Conservation (phyloP, 1,139 yeast genomes). For the Zygoascus meyerae region DNA sequence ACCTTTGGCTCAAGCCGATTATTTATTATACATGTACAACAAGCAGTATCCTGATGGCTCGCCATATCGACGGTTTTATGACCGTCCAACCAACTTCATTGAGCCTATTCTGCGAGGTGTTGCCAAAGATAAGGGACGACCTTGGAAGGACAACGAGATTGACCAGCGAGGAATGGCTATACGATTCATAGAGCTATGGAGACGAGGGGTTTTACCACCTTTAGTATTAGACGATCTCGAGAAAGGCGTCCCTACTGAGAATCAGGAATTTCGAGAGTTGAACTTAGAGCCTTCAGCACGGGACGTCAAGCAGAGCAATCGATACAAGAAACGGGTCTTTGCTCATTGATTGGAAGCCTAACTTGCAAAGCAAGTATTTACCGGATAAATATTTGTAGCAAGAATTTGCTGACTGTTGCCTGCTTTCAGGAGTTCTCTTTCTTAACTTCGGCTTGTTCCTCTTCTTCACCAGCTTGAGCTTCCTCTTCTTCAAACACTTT, state of each 20-base stretch:
- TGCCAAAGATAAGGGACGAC: conserved; percentile 22
- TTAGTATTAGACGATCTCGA: conserved; percentile 35
- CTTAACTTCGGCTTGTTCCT: conserved; percentile 11
- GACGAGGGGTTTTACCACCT: conserved; percentile 48
- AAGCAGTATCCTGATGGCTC: conserved; percentile 31
- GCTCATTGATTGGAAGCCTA: background rate
- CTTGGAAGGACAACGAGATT: conserved; percentile 38
- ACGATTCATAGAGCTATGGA: conserved; percentile 64
- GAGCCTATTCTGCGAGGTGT: conserved; percentile 49
- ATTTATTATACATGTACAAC: conserved; percentile 67
- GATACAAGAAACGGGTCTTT: conserved; percentile 5
- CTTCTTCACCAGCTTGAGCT: conserved; percentile 15
- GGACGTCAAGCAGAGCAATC: conserved; percentile 2
- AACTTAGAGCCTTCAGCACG: conserved; percentile 4
- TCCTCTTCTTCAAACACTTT: conserved; percentile 52
- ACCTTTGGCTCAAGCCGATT: conserved; percentile 84
- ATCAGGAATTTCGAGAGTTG: background rate
- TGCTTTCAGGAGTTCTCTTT: background rate
- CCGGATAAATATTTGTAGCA: too few relatives aligned
- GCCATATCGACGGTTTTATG: conserved; percentile 38
- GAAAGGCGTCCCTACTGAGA: conserved; percentile 13
- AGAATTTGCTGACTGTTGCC: background rate
- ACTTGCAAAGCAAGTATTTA: too few relatives aligned
- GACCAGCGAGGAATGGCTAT: conserved; percentile 46
- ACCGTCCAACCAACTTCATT: conserved; percentile 72